Conservation (phyloP, 2,329 filamentous ascomycete species). For the Exutisphaerella laricina region DNA sequence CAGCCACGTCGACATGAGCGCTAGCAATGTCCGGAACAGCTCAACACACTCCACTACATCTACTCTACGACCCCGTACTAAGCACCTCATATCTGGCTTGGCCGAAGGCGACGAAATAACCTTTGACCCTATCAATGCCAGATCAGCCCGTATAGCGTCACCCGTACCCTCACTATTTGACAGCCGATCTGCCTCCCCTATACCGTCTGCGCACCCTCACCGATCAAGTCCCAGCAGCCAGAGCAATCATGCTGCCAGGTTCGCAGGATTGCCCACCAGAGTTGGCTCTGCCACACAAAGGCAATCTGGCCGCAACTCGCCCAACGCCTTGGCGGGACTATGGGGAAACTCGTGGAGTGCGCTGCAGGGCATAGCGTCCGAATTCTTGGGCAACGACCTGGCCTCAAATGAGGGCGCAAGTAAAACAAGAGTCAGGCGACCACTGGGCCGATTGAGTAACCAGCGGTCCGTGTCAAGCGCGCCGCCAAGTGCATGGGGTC, state of each 20-base stretch:
- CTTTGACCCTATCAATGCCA: conserved; percentile 33
- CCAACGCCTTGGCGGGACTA: conserved; percentile 37
- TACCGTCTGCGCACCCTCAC: conserved; percentile 34
- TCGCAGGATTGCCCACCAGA: conserved; percentile 6
- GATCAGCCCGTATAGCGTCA: conserved; percentile 30
- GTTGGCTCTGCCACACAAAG: conserved; percentile 16
- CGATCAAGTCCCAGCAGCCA: conserved; percentile 11
- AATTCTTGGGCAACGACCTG: conserved; percentile 41
- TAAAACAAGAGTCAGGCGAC: conserved; percentile 30
- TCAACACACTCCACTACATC: conserved; percentile 37
- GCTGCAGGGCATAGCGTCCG: conserved; percentile 46
- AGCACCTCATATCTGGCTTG: conserved; percentile 44
- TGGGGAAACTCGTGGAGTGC: conserved; percentile 47
- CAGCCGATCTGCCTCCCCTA: conserved; percentile 39
- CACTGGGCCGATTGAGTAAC: conserved; percentile 20
- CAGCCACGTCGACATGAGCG: conserved; percentile 24
- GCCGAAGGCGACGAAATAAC: conserved; percentile 40
- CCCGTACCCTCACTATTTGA: conserved; percentile 35
- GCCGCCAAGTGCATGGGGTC: conserved; percentile 46
- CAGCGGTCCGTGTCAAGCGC: conserved; percentile 31
- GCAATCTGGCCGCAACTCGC: conserved; percentile 17
- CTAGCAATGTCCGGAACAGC: conserved; percentile 28
- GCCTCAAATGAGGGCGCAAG: conserved; percentile 10
- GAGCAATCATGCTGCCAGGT: conserved; percentile 5
- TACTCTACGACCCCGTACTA: conserved; percentile 43